Conservation (phyloP, 129 eudicot species). For the Arctium minus region DNA sequence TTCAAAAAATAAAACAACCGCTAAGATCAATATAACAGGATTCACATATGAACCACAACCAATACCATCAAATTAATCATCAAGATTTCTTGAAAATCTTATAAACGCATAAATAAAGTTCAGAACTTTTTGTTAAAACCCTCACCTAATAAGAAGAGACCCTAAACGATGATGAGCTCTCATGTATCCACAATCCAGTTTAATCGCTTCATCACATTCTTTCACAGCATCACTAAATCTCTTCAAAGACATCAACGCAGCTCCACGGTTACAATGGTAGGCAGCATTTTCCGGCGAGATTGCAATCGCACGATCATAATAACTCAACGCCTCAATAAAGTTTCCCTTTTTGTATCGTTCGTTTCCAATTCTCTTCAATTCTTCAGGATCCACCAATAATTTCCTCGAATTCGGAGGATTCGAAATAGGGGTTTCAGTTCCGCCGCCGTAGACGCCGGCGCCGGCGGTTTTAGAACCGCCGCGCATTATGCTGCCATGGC, state of each 20-base stretch:
- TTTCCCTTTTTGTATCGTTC: slow-evolving; percentile 53
- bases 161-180: slow-evolving; percentile 86
- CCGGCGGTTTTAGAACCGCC: slow-evolving; percentile 34
- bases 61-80: background rate
- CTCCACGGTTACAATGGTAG: slow-evolving; percentile 63
- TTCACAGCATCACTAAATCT: slow-evolving; percentile 61
- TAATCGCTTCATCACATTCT: slow-evolving; percentile 78
- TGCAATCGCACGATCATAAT: slow-evolving; percentile 62
- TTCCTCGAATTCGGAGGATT: background rate
- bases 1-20: background rate
- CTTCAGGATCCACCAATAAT: slow-evolving; percentile 48
- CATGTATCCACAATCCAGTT: slow-evolving; percentile 58
- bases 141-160: slow-evolving; percentile 76
- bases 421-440: background rate
- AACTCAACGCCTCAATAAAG: slow-evolving; percentile 56
- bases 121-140: background rate
- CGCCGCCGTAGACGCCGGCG: background rate
- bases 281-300: slow-evolving; percentile 66
- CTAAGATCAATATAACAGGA: background rate
- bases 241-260: slow-evolving; percentile 64
- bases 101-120: background rate
- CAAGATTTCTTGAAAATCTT: background rate
- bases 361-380: slow-evolving; percentile 60
- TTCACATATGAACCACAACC: background rate
- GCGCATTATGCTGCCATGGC: slow-evolving; percentile 91